Base-by-base conservation (phyloP, 805 yeast genomes). In the Cyberlindnera saturnus region DNA sequence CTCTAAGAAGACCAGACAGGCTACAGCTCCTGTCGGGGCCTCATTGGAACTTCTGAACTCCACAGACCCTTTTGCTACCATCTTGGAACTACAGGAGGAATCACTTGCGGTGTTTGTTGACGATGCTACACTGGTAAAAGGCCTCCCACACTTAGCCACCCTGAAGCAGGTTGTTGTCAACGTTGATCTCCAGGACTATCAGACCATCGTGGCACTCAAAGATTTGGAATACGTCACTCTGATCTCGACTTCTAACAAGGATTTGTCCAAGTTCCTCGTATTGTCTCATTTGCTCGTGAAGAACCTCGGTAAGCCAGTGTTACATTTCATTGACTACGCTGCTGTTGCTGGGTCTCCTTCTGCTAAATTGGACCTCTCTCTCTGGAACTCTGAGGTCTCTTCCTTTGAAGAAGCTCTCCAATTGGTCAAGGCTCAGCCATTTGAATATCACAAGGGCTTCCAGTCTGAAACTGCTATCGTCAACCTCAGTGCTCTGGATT, bases 201-300 rank as follows among this genome's bases (percentile, higher is more conserved):
- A 85, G 23, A 66, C 76, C 14, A 74, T 87, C 23, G 69, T 91
- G n/a, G 74, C 87, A 7, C 69, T 85, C 52, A 80, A 90, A 58
- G 91, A 86, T 60, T 67, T 83, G 34, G 79, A 79, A 14, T 74
- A 71, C 52, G 74, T 79, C 6, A 69, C 83, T 19, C 62, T 90
- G 49, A 74, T 89, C 43, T 86, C 96, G n/a, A 80, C 77, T 54
- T 65, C 70, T 32, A 60, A 73, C 6, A 59, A 66, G 29, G 87
- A 82, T 48, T 69, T 82, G 9, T 63, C 69, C 36, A 72, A 72
- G 40, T 70, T 76, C 48, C 70, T 86, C 6, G 63, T 76, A 36
- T 74, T 80, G 20, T 77, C 95, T 3, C 75, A 79, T 52, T 64
- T 77, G 36, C 61, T 81, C 33, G 75, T 90, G 7, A 61, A 68